Evolutionary conservation across 2,329 filamentous ascomycete genomes (phyloP).

Genomic region (Tolypocladium capitatum): DNA sequence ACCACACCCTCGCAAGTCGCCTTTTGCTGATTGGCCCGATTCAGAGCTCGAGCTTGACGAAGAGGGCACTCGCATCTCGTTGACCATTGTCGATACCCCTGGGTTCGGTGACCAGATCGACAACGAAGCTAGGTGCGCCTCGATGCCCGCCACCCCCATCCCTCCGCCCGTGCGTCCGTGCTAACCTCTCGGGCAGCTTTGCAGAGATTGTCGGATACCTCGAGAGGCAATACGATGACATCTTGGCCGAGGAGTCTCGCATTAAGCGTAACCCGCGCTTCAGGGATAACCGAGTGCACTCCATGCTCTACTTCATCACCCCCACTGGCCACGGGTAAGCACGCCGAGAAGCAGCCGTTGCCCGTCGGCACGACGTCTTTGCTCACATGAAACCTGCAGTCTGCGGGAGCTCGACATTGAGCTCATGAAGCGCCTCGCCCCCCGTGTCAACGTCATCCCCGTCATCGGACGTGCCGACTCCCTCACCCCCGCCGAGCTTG

Average conservation of each 20-base stretch:
- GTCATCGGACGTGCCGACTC: conserved; percentile 98
- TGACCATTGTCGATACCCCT: conserved; percentile 97
- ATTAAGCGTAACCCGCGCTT: conserved; percentile 99
- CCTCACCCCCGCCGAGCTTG: conserved; percentile 87
- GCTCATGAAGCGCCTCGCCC: conserved; percentile 97
- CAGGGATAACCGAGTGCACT: conserved; percentile 97
- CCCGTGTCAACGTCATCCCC: conserved; percentile 96
- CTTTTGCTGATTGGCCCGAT: neutral
- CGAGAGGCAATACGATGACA: conserved; percentile 98
- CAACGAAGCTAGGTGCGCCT: conserved; percentile 80
- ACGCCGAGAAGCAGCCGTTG: neutral
- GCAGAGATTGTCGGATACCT: conserved; percentile 96
- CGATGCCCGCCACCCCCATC: neutral
- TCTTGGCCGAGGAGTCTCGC: conserved; percentile 96
- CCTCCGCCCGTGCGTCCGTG: neutral
- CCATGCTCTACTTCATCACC: conserved; percentile 97
- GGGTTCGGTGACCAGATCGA: conserved; percentile 98
- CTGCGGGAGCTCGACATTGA: conserved; percentile 98
- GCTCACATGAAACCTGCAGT: conserved; percentile 29
- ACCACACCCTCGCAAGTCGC: neutral
- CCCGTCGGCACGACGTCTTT: neutral
- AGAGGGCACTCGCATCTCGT: conserved; percentile 92
- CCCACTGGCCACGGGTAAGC: conserved; percentile 85
- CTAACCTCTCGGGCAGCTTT: conserved; percentile 47
- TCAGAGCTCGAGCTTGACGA: conserved; percentile 90